Conservation (phyloP, 257 asterid genomes). For the Osmanthus fragrans region DNA sequence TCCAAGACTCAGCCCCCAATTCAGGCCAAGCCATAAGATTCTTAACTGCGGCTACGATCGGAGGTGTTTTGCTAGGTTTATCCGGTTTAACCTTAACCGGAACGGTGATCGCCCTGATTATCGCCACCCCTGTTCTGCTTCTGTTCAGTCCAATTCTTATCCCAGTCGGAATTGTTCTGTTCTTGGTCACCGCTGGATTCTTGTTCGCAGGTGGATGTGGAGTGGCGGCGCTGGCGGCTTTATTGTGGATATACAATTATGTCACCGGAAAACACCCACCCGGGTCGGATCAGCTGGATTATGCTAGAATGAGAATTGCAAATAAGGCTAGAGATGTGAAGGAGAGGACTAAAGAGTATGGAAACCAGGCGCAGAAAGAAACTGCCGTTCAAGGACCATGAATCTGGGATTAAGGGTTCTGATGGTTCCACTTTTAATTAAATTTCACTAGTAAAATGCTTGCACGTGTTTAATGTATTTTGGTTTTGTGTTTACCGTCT, state of each 20-base stretch:
- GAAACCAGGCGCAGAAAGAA: conserved; percentile 14
- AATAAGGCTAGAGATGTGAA: conserved; percentile 33
- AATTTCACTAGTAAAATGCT: no score
- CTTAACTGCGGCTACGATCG: conserved; percentile 32
- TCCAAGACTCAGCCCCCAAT: conserved; percentile 17
- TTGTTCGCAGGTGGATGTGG: conserved; percentile 37
- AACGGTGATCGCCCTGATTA: conserved; percentile 32
- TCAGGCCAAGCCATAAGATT: conserved; percentile 21
- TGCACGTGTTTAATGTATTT: no score
- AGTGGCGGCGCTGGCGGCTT: conserved; percentile 29
- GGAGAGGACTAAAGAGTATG: conserved; percentile 32
- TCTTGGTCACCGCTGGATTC: conserved; percentile 32
- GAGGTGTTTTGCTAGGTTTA: conserved; percentile 37
- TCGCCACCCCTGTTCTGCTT: conserved; percentile 35
- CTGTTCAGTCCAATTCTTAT: conserved; percentile 36
- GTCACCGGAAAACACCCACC: conserved; percentile 26
- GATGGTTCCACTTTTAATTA: not conserved
- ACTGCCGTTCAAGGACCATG: conserved; percentile 6
- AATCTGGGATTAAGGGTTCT: not conserved
- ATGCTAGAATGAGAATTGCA: conserved; percentile 25
- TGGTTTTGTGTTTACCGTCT: no score
- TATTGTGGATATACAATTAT: conserved; percentile 29
- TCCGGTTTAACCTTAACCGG: conserved; percentile 41
- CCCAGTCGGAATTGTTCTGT: conserved; percentile 22
- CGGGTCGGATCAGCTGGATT: conserved; percentile 26